Evolutionary conservation across 2,329 filamentous ascomycete species (phyloP).

Genomic region (Fusarium camptoceras): DNA sequence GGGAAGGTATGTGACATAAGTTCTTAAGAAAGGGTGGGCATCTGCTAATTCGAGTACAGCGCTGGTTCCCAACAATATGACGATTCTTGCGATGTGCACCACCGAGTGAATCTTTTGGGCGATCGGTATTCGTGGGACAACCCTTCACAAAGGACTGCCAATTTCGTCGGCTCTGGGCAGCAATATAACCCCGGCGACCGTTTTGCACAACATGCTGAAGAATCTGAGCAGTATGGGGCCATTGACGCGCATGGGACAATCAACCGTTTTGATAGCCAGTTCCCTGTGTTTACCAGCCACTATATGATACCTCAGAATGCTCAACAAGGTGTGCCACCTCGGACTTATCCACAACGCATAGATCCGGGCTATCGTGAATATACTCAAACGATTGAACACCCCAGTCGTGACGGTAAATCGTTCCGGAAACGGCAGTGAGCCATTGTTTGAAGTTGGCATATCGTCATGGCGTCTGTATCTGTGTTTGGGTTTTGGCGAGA

Average conservation of each 20-base stretch:
- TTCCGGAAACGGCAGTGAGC: background rate
- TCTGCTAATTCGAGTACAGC: slow-evolving; percentile 7
- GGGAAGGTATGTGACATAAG: slow-evolving; percentile 20
- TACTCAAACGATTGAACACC: background rate
- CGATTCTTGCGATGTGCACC: background rate
- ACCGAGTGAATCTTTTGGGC: slow-evolving; percentile 10
- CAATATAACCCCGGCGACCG: background rate
- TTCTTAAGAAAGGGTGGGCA: background rate
- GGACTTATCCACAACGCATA: background rate
- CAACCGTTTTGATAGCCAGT: slow-evolving; percentile 9
- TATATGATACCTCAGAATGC: background rate
- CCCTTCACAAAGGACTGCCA: slow-evolving; percentile 1
- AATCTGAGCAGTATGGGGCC: background rate
- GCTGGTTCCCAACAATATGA: background rate
- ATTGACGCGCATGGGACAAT: slow-evolving; percentile 1
- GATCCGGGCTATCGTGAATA: background rate
- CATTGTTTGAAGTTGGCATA: background rate
- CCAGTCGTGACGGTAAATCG: background rate
- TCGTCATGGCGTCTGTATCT: background rate
- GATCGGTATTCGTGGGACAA: background rate
- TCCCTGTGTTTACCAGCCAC: background rate
- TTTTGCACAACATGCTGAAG: background rate
- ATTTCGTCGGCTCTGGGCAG: slow-evolving; percentile 5
- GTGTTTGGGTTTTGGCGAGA: background rate
- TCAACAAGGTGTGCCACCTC: background rate